A percentile compares a stretch with the other conserved stretches of the same genome.
These are phyloP conservation scores for Podila verticillata DNA, from an alignment of 192 early-diverging fungal genomes.

Conservation along the genomic window DNA sequence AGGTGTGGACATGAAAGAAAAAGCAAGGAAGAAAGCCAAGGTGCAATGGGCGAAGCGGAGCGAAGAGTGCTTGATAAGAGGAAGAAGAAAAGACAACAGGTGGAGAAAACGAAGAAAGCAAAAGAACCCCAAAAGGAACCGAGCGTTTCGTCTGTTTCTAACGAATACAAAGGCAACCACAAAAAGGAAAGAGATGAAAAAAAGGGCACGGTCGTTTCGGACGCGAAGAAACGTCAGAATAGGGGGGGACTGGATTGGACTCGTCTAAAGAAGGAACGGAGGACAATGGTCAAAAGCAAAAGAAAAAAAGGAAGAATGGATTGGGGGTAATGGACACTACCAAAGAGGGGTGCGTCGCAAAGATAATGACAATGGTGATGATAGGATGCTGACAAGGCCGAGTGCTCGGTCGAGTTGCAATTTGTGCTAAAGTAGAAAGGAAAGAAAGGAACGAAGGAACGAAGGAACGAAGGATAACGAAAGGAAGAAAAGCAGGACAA, in stretches of 20 bases:
- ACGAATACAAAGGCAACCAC: neutral
- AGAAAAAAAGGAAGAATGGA: neutral
- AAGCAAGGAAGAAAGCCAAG: no score
- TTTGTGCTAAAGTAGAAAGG: no score
- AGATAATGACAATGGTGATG: neutral
- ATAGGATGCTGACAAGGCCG: no score
- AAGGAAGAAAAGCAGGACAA: no score
- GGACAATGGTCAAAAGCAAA: no score
- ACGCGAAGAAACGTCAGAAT: no score
- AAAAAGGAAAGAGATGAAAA: neutral
- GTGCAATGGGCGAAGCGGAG: slow-evolving; percentile 1
- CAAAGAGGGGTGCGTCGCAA: neutral
- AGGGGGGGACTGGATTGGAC: no score
- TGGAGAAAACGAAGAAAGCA: neutral
- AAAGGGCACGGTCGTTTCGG: neutral
- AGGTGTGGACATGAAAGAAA: no score
- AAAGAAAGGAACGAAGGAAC: no score
- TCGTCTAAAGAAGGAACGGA: no score
- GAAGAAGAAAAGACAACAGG: neutral
- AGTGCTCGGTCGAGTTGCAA: no score
- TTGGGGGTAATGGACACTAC: neutral
- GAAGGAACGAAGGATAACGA: no score
- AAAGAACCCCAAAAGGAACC: neutral
- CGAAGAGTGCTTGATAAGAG: neutral
- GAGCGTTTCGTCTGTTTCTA: neutral